Conservation (phyloP, 306 rosid species). For the Mucuna pruriens region DNA sequence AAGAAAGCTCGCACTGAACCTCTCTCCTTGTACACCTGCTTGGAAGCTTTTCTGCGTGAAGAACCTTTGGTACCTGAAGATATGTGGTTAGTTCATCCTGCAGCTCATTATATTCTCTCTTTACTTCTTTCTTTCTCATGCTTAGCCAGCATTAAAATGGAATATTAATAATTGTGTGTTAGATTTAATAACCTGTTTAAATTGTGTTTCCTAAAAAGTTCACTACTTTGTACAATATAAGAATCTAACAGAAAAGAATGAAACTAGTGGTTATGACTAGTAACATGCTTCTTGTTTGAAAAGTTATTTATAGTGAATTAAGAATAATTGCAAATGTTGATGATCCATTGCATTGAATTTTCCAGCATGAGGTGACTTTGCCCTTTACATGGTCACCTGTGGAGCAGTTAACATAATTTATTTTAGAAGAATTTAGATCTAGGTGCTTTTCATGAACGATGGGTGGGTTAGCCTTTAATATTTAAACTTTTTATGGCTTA, state of each 20-base stretch:
- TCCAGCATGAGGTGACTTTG: neutral
- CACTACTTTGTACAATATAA: slow-evolving; percentile 16
- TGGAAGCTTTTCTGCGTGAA: slow-evolving; percentile 97
- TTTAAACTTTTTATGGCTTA: neutral
- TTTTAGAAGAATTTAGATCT: neutral
- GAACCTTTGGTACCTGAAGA: slow-evolving; percentile 99
- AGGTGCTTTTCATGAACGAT: neutral
- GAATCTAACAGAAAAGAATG: neutral
- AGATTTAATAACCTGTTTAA: slow-evolving; percentile 27
- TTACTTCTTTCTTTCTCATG: slow-evolving; percentile 2
- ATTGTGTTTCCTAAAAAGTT: neutral
- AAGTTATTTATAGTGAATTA: neutral
- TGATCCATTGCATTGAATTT: neutral
- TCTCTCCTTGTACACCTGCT: slow-evolving; percentile 91
- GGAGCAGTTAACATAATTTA: neutral
- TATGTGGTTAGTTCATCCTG: slow-evolving; percentile 82
- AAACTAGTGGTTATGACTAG: slow-evolving; percentile 17
- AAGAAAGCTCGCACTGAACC: slow-evolving; percentile 96
- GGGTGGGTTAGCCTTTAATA: neutral
- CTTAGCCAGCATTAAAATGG: slow-evolving; percentile 24
- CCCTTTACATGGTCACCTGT: slow-evolving; percentile 5
- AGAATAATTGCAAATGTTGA: slow-evolving; percentile 9
- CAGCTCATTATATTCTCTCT: slow-evolving; percentile 28
- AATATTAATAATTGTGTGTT: slow-evolving; percentile 20
- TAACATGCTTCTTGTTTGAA: slow-evolving; percentile 12